Conservation (phyloP, 768 basidiomycete genomes). For the Tulasnella sp. region DNA sequence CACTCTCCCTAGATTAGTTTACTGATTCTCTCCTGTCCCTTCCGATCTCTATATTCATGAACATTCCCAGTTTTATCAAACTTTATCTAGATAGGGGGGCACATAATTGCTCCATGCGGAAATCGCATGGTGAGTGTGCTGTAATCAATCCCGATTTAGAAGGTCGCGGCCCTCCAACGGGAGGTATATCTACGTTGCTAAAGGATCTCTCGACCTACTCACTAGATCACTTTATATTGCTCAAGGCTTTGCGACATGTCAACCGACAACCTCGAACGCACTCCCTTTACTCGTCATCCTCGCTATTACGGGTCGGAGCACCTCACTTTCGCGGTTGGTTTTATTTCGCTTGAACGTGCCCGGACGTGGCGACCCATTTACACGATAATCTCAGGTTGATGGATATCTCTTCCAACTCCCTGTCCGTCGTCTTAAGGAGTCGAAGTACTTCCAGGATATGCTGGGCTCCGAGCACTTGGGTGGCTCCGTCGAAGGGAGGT, state of each 20-base stretch:
- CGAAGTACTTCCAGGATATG: slow-evolving; percentile 25
- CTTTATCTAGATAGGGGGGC: too few species aligned
- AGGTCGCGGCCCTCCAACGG: too few species aligned
- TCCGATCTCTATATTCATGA: too few species aligned
- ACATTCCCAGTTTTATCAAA: too few species aligned
- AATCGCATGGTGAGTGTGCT: too few species aligned
- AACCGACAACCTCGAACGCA: neutral
- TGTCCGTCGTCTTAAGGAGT: neutral
- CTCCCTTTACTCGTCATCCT: neutral
- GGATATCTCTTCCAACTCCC: neutral
- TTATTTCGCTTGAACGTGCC: neutral
- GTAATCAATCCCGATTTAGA: too few species aligned
- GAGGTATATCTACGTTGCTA: too few species aligned
- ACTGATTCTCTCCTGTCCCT: too few species aligned
- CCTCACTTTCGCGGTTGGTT: neutral
- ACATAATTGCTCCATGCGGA: too few species aligned
- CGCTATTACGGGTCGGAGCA: neutral
- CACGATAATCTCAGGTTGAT: neutral
- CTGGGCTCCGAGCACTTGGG: neutral
- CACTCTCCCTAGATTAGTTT: too few species aligned
- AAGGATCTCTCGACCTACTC: neutral
- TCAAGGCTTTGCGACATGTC: neutral
- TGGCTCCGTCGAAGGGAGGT: neutral
- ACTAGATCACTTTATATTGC: neutral
- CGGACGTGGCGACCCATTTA: neutral